A percentile compares a stretch with the other conserved stretches of the same genome.
phyloP scores from a whole-genome alignment of 148 eudicot species.

The Rhododendron henanense region DNA sequence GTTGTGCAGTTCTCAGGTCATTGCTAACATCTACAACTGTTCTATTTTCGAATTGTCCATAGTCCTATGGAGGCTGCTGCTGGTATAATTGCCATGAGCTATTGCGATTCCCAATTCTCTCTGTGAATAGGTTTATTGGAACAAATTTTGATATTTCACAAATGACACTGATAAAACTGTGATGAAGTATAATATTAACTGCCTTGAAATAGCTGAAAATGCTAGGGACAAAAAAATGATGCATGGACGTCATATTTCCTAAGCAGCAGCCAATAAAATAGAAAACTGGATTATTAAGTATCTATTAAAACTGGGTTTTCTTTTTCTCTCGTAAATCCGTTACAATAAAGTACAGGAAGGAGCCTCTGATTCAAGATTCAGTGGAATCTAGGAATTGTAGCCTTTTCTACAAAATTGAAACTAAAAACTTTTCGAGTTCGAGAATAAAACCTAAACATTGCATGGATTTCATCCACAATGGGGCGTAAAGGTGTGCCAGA shows the following conservation, averaged over 20 bases:
- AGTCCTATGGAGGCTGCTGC: background rate
- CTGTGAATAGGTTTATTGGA: background rate
- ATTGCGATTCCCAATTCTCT: background rate
- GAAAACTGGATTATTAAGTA: background rate
- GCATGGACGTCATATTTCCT: background rate
- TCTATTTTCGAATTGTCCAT: background rate
- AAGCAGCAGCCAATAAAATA: background rate
- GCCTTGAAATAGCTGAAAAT: background rate
- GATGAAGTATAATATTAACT: background rate
- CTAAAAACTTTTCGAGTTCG: too few relatives aligned
- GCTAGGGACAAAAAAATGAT: background rate
- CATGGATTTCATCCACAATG: background rate
- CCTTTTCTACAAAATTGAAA: too few relatives aligned
- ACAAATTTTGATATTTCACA: background rate
- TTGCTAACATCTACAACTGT: background rate
- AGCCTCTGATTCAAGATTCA: too few relatives aligned
- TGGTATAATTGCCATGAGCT: background rate
- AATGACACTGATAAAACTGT: background rate
- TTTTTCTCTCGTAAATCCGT: too few relatives aligned
- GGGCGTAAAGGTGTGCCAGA: background rate
- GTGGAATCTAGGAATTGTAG: too few relatives aligned
- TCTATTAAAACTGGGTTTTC: too few relatives aligned
- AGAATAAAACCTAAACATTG: too few relatives aligned
- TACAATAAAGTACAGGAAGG: too few relatives aligned
- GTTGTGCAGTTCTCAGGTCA: background rate